phyloP scores from a whole-genome alignment of 2,329 filamentous ascomycete genomes.

The Biscogniauxia mediterranea region DNA sequence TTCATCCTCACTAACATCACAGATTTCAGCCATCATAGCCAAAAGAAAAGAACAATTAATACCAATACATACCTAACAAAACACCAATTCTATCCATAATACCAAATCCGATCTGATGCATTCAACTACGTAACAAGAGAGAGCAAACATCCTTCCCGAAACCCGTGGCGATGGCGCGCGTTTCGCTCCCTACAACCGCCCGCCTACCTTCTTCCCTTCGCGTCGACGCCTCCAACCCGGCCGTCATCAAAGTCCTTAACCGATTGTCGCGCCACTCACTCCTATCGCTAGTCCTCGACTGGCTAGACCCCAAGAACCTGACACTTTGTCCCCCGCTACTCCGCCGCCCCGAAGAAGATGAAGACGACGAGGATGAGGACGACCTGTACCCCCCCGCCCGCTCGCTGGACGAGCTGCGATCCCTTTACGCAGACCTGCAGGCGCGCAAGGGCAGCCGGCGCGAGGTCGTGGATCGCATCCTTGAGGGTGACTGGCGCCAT shows the following conservation, averaged over 20 bases:
- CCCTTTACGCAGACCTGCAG: constrained; percentile 61
- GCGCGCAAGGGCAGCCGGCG: constrained; percentile 58
- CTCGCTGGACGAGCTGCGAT: constrained; percentile 64
- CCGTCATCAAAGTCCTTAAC: constrained; percentile 64
- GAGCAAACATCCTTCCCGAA: not conserved
- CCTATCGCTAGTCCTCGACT: constrained; percentile 69
- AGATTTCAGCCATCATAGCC: not conserved
- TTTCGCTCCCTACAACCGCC: constrained; percentile 69
- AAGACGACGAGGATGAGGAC: constrained; percentile 49
- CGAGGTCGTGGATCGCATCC: constrained; percentile 61
- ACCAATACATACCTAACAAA: not conserved
- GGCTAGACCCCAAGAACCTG: constrained; percentile 69
- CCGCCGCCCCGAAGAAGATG: constrained; percentile 45
- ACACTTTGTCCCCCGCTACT: constrained; percentile 60
- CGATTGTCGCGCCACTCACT: constrained; percentile 72
- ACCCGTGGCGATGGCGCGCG: constrained; percentile 44
- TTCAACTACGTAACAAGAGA: not conserved
- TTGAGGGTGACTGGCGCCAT: constrained; percentile 67
- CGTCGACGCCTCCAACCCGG: constrained; percentile 62
- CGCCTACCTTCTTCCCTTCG: constrained; percentile 70
- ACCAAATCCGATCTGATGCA: not conserved
- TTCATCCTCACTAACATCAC: not conserved
- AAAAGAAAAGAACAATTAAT: not conserved
- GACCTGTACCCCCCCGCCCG: constrained; percentile 68
- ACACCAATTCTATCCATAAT: too few relatives aligned